Evolutionary conservation across 2,329 filamentous ascomycete genomes (phyloP).

Genomic region (Penicillium sp.): DNA sequence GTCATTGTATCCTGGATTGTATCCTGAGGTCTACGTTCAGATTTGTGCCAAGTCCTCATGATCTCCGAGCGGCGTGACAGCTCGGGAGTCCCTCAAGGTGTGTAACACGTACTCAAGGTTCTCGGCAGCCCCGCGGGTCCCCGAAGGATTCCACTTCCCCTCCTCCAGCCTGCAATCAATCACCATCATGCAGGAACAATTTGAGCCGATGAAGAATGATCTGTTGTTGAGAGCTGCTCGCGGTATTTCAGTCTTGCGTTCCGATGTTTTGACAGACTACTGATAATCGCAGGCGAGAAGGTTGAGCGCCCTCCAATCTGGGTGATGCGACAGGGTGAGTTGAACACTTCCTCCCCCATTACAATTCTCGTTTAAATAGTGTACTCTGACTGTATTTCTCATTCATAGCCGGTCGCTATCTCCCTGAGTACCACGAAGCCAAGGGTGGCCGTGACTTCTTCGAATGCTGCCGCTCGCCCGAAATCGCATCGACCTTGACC

Average conservation of each 20-base stretch:
- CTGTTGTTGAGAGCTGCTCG: slow-evolving; percentile 84
- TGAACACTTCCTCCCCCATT: background rate
- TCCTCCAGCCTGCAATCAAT: slow-evolving; percentile 24
- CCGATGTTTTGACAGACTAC: slow-evolving; percentile 11
- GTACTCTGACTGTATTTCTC: slow-evolving; percentile 8
- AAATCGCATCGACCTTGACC: slow-evolving; percentile 89
- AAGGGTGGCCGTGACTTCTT: slow-evolving; percentile 94
- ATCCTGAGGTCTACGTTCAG: background rate
- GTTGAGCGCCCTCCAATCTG: slow-evolving; percentile 94
- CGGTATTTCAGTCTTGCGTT: slow-evolving; percentile 54
- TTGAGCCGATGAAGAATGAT: slow-evolving; percentile 88
- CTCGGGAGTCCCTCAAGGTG: slow-evolving; percentile 7
- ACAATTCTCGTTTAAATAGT: background rate
- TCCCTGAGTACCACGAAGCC: slow-evolving; percentile 95
- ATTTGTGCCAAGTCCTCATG: background rate
- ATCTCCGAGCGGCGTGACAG: background rate
- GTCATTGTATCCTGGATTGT: background rate
- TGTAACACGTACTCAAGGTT: too few species aligned
- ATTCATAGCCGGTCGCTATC: slow-evolving; percentile 80
- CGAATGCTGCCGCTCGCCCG: slow-evolving; percentile 90
- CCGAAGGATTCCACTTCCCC: slow-evolving; percentile 25
- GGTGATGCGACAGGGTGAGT: slow-evolving; percentile 96
- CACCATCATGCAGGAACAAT: slow-evolving; percentile 64
- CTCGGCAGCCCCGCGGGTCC: slow-evolving; percentile 13
- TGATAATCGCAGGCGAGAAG: slow-evolving; percentile 65